A percentile compares a stretch with the other conserved stretches of the same genome.
Conservation (phyloP, 129 eudicot genomes). For the Cynara cardunculus region DNA sequence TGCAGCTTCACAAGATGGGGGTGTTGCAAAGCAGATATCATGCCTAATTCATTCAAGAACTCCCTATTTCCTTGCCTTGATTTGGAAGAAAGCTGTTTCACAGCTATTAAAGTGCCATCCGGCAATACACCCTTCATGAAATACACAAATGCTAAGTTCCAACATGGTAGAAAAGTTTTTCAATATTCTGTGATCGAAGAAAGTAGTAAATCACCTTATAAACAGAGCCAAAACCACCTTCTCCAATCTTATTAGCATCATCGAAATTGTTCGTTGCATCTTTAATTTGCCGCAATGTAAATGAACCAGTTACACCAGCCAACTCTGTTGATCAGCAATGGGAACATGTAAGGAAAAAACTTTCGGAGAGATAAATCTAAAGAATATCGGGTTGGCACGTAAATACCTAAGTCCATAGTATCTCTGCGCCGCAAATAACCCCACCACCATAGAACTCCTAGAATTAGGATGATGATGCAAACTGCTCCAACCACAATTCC, state of each 20-base stretch:
- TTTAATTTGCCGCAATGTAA: conserved; percentile 56
- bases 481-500: conserved; percentile 54
- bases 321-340: conserved; percentile 35
- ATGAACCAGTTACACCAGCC: conserved; percentile 47
- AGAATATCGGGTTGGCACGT: neutral
- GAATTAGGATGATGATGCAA: conserved; percentile 25
- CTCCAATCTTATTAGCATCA: conserved; percentile 65
- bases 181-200: neutral
- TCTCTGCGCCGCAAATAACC: conserved; percentile 31
- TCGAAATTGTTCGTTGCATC: conserved; percentile 63
- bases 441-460: conserved; percentile 55
- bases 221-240: conserved; percentile 81
- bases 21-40: conserved; percentile 73
- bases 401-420: conserved; percentile 35
- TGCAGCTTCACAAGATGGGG: conserved; percentile 67
- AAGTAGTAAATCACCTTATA: conserved; percentile 44
- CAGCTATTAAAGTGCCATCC: conserved; percentile 56
- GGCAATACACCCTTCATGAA: conserved; percentile 38
- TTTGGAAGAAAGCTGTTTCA: conserved; percentile 32
- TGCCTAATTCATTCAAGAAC: conserved; percentile 71
- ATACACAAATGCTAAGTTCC: too few relatives aligned
- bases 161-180: neutral
- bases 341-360: neutral
- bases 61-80: conserved; percentile 84
- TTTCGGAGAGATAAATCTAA: neutral